Conservation (phyloP, 169 alveolate genomes). For the Theileria annulata region DNA sequence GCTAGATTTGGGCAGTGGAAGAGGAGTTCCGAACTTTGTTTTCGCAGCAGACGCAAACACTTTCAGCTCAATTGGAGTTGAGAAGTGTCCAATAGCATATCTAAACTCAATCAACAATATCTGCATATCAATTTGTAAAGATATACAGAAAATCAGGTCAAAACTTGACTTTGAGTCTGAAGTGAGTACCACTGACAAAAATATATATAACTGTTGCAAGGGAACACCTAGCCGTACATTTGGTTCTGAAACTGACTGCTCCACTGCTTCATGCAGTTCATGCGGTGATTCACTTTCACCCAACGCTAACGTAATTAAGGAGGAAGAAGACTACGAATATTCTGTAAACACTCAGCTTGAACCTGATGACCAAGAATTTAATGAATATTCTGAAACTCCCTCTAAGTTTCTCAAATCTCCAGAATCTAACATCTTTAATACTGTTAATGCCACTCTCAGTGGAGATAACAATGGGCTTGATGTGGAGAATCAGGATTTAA, state of each 20-base stretch:
- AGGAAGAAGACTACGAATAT: neutral
- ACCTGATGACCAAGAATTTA: neutral
- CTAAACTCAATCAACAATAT: conserved; percentile 35
- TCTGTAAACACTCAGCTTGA: conserved; percentile 19
- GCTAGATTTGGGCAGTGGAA: conserved; percentile 83
- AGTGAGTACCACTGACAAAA: neutral
- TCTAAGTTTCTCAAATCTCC: neutral
- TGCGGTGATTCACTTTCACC: no score
- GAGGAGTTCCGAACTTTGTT: conserved; percentile 82
- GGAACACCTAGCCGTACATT: no score
- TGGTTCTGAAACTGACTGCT: no score
- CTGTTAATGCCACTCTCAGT: neutral
- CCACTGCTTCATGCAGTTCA: no score
- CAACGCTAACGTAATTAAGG: neutral
- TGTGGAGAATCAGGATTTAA: neutral
- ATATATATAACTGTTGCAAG: no score
- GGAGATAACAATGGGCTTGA: neutral
- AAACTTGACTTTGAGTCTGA: neutral
- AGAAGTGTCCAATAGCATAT: conserved; percentile 58
- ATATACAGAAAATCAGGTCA: neutral
- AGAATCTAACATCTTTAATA: neutral
- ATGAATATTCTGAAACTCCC: conserved; percentile 4
- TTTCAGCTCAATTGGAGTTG: conserved; percentile 74
- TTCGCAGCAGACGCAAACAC: conserved; percentile 56
- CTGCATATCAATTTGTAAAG: neutral